These are phyloP conservation scores for Erythrophleum fordii DNA, from an alignment of 306 rosid genomes.

Conservation along the genomic window DNA sequence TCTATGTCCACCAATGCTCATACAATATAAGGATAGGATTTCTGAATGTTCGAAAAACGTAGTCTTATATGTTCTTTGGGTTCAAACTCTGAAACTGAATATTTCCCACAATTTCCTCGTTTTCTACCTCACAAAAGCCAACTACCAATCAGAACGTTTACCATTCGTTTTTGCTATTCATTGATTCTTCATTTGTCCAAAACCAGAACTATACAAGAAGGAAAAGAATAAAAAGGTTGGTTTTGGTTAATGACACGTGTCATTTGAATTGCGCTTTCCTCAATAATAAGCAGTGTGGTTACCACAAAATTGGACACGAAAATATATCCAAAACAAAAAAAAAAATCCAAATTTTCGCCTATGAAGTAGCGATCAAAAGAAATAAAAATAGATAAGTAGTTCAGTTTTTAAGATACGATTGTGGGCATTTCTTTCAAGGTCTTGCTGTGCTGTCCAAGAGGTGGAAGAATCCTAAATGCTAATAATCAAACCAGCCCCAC, in stretches of 20 bases:
- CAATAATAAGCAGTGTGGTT: slow-evolving; percentile 2
- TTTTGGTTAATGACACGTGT: slow-evolving; percentile 30
- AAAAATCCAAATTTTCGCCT: not conserved
- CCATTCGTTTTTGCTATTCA: not conserved
- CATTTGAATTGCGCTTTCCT: not conserved
- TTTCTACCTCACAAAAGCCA: slow-evolving; percentile 37
- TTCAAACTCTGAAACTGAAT: slow-evolving; percentile 28
- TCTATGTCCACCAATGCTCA: not conserved
- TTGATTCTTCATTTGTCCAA: slow-evolving; percentile 12
- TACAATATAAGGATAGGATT: not conserved
- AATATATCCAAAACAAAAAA: not conserved
- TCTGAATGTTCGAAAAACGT: not conserved
- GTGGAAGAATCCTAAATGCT: slow-evolving; percentile 45
- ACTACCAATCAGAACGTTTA: slow-evolving; percentile 27
- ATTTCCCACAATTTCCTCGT: slow-evolving; percentile 50
- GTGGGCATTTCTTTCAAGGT: slow-evolving; percentile 33
- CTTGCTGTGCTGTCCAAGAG: slow-evolving; percentile 37
- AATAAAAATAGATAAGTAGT: not conserved
- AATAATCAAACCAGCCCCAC: slow-evolving; percentile 22
- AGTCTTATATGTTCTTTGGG: not conserved
- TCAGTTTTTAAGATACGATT: not conserved
- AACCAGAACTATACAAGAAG: not conserved
- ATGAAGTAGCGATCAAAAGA: not conserved
- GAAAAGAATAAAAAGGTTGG: not conserved
- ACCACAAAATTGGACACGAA: slow-evolving; percentile 8